Evolutionary conservation across 257 asterid genomes (phyloP).

Genomic region (Plectranthus barbatus): DNA sequence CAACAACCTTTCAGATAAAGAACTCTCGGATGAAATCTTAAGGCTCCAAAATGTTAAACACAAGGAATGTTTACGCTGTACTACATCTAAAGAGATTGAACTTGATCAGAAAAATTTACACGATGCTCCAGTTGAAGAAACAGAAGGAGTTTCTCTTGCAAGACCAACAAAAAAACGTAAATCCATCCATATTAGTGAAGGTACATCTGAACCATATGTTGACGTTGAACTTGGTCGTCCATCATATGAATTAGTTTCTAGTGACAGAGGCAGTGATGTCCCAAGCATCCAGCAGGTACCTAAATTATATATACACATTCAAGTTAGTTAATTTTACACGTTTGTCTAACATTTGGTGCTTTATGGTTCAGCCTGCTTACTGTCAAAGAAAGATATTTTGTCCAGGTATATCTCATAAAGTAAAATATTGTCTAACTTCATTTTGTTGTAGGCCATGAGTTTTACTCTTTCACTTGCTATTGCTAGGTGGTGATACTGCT

Average conservation of each 20-base stretch:
- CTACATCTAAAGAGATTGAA: slow-evolving; percentile 20
- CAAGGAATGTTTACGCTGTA: slow-evolving; percentile 12
- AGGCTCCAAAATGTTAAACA: slow-evolving; percentile 40
- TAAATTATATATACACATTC: slow-evolving; percentile 2
- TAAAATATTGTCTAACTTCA: background rate
- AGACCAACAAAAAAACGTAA: slow-evolving; percentile 34
- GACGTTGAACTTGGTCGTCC: slow-evolving; percentile 17
- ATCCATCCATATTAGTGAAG: slow-evolving; percentile 12
- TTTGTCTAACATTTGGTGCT: slow-evolving; percentile 16
- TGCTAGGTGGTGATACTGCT: slow-evolving; percentile 36
- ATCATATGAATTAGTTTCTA: slow-evolving; percentile 13
- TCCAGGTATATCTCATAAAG: slow-evolving; percentile 46
- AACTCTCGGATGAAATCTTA: slow-evolving; percentile 48
- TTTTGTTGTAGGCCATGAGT: background rate
- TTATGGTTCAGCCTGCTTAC: slow-evolving; percentile 58
- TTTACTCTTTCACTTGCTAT: slow-evolving; percentile 1
- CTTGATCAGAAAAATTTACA: slow-evolving; percentile 15
- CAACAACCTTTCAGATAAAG: slow-evolving; percentile 37
- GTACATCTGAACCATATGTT: slow-evolving; percentile 10
- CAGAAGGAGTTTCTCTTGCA: background rate
- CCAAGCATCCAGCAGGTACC: slow-evolving; percentile 30
- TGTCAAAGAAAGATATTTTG: slow-evolving; percentile 37
- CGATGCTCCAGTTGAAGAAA: slow-evolving; percentile 30
- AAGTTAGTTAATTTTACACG: slow-evolving; percentile 1
- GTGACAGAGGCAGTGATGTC: slow-evolving; percentile 16